Percentiles rank a stretch among this genome's conserved stretches.
phyloP scores from a whole-genome alignment of 305 asterid genomes.

The Fraxinus dipetala region DNA sequence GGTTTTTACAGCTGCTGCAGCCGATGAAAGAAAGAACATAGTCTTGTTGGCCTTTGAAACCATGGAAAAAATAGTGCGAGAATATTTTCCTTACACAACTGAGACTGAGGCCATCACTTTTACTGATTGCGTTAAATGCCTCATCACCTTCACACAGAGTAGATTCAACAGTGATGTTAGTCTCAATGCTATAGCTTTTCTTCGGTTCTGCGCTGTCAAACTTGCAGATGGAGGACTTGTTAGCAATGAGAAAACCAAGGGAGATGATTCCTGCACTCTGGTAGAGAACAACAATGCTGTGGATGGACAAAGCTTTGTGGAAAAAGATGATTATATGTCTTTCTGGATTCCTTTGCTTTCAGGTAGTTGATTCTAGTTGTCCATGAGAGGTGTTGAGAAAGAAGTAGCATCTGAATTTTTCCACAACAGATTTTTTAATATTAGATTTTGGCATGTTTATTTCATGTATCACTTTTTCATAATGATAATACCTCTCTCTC shows the following conservation, averaged over 20 bases:
- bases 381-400: conserved; percentile 20
- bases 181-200: conserved; percentile 98
- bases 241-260: conserved; percentile 56
- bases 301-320: conserved; percentile 49
- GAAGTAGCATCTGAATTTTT: conserved; percentile 3
- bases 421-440: neutral
- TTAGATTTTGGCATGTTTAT: neutral
- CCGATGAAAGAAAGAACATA: conserved; percentile 94
- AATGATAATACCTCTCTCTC: neutral
- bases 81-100: conserved; percentile 88
- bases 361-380: conserved; percentile 46
- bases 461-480: neutral
- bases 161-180: conserved; percentile 94
- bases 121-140: conserved; percentile 95
- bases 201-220: conserved; percentile 97
- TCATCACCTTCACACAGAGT: conserved; percentile 89
- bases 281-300: conserved; percentile 41
- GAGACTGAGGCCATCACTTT: conserved; percentile 89
- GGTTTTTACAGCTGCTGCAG: conserved; percentile 97
- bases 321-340: conserved; percentile 57
- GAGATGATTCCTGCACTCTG: conserved; percentile 38
- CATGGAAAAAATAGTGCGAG: conserved; percentile 96
- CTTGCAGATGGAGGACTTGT: conserved; percentile 94
- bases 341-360: conserved; percentile 95
- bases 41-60: conserved; percentile 94